Evolutionary conservation across 805 yeast species (phyloP).

Genomic region (Saccharomycopsis malanga): DNA sequence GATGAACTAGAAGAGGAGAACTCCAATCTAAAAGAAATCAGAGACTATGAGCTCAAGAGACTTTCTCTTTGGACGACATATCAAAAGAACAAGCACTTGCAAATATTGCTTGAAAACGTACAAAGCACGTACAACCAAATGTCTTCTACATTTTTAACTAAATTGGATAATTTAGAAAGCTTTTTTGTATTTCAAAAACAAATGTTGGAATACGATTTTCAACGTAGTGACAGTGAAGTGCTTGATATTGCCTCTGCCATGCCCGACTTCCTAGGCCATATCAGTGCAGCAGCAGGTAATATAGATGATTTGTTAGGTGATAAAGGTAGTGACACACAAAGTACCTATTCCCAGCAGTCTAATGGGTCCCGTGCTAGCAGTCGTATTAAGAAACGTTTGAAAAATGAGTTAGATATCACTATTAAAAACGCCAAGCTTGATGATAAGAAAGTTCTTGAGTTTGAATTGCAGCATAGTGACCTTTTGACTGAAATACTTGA

Average conservation of each 20-base stretch:
- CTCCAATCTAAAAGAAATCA: constrained; percentile 2
- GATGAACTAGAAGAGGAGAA: neutral
- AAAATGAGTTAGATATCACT: constrained; percentile 14
- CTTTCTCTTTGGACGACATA: constrained; percentile 2
- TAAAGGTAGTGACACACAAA: neutral
- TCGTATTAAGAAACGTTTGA: constrained; percentile 8
- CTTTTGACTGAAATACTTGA: constrained; percentile 24
- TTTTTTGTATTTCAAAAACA: constrained; percentile 16
- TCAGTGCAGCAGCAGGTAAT: neutral
- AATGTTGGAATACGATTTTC: neutral
- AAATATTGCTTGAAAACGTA: constrained; percentile 3
- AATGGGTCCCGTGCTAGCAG: neutral
- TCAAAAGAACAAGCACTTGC: constrained; percentile 3
- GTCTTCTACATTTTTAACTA: constrained; percentile 2
- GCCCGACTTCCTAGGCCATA: neutral
- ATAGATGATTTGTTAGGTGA: neutral
- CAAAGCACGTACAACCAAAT: constrained; percentile 3
- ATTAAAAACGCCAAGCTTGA: constrained; percentile 10
- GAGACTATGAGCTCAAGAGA: constrained; percentile 17
- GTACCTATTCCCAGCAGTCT: neutral
- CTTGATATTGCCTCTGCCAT: neutral
- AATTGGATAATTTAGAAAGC: constrained; percentile 18
- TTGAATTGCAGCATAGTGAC: constrained; percentile 9
- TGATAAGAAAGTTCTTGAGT: constrained; percentile 2
- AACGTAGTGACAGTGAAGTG: neutral